These are phyloP conservation scores for Penicillium freii DNA, from an alignment of 2,329 filamentous ascomycete species.

Conservation along the genomic window DNA sequence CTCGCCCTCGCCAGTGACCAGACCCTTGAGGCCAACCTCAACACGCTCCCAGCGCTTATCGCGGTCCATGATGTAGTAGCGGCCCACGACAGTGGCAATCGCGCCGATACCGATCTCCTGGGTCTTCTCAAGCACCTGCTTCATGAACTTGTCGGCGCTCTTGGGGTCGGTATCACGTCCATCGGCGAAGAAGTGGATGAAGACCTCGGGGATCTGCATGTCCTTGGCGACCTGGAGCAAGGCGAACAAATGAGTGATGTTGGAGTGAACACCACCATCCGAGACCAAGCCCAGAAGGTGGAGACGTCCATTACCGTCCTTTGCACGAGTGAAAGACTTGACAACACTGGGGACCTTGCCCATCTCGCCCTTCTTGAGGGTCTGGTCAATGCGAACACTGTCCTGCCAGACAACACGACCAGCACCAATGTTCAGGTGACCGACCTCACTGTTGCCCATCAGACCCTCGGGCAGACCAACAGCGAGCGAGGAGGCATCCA, in stretches of 20 bases:
- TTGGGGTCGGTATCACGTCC: constrained; percentile 98
- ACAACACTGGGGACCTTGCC: constrained; percentile 74
- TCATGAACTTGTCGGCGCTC: constrained; percentile 82
- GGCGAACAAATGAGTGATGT: constrained; percentile 88
- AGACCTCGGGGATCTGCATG: constrained; percentile 82
- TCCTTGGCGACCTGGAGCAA: constrained; percentile 89
- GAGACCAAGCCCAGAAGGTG: constrained; percentile 91
- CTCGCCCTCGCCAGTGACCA: constrained; percentile 85
- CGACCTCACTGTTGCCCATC: constrained; percentile 99
- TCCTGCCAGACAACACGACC: constrained; percentile 98
- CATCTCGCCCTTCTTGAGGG: constrained; percentile 81
- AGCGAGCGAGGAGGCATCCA: constrained; percentile 93
- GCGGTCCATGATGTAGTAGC: constrained; percentile 99
- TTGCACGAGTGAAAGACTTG: constrained; percentile 73
- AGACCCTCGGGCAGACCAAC: constrained; percentile 94
- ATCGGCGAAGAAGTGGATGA: constrained; percentile 98
- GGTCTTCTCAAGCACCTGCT: constrained; percentile 75
- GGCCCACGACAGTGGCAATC: constrained; percentile 87
- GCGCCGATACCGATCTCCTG: constrained; percentile 84
- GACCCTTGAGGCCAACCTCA: constrained; percentile 82
- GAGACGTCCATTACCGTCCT: constrained; percentile 84
- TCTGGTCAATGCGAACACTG: constrained; percentile 92
- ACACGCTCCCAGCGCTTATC: constrained; percentile 99
- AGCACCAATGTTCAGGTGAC: constrained; percentile 96
- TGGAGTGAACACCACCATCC: constrained; percentile 93